Evolutionary conservation across 805 yeast genomes (phyloP).

Genomic region (Ogataea polymorpha): DNA sequence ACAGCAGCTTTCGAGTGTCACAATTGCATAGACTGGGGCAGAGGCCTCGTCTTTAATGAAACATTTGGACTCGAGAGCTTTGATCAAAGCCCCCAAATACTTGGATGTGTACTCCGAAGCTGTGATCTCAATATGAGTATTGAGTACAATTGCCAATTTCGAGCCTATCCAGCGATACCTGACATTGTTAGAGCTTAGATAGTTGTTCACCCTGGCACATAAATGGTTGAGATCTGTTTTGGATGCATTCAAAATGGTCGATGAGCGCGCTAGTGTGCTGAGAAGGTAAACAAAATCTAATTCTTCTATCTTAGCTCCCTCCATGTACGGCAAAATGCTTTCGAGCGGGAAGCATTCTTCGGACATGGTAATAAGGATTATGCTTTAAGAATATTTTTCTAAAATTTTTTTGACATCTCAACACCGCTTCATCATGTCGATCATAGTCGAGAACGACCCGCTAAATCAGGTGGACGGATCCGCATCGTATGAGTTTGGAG

Average conservation of each 20-base stretch:
- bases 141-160: constrained; percentile 45
- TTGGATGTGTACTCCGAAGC: constrained; percentile 41
- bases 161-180: constrained; percentile 58
- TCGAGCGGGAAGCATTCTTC: constrained; percentile 18
- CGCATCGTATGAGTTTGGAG: constrained; percentile 50
- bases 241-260: constrained; percentile 40
- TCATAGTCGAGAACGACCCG: constrained; percentile 17
- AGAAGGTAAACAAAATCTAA: constrained; percentile 25
- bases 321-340: constrained; percentile 27
- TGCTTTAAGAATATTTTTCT: constrained; percentile 2
- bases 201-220: constrained; percentile 41
- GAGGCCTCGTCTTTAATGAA: constrained; percentile 31
- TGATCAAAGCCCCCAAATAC: constrained; percentile 40
- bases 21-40: constrained; percentile 23
- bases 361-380: constrained; percentile 2
- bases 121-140: constrained; percentile 32
- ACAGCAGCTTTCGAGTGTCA: constrained; percentile 34
- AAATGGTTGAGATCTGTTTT: constrained; percentile 51
- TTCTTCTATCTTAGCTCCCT: constrained; percentile 23
- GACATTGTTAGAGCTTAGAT: constrained; percentile 43
- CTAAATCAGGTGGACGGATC: constrained; percentile 79
- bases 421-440: constrained; percentile 11
- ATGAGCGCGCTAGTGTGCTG: constrained; percentile 23
- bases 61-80: constrained; percentile 39
- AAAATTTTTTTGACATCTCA: constrained; percentile 6